Evolutionary conservation across 805 yeast genomes (phyloP).

Genomic region (Myxozyma neotropica): DNA sequence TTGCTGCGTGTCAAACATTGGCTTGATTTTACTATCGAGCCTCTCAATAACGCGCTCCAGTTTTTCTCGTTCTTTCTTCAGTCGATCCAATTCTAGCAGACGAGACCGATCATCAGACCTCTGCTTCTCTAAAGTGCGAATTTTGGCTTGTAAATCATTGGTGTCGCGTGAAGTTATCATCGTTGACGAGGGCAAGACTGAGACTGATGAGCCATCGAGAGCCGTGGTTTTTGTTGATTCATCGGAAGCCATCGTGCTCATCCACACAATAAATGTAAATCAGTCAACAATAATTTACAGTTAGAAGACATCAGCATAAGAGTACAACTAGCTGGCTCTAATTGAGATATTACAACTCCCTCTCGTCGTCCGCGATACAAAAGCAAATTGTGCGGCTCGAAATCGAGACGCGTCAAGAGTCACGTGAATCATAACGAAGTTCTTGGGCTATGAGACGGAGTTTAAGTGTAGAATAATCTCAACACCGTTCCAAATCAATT

Average conservation of each 20-base stretch:
- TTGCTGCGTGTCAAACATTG: conserved; percentile 40
- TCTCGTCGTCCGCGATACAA: background rate
- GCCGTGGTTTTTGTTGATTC: background rate
- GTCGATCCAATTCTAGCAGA: conserved; percentile 17
- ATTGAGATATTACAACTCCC: background rate
- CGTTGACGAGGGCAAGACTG: background rate
- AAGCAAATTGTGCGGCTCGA: background rate
- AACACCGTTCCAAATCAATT: background rate
- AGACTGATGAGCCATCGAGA: background rate
- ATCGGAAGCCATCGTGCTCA: background rate
- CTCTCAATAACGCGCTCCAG: conserved; percentile 37
- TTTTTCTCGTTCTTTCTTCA: conserved; percentile 36
- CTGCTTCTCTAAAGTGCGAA: conserved; percentile 30
- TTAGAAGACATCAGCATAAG: too few relatives aligned
- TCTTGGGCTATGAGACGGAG: too few relatives aligned
- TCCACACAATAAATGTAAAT: background rate
- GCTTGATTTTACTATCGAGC: conserved; percentile 39
- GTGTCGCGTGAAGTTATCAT: conserved; percentile 3
- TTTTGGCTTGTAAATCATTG: conserved; percentile 17
- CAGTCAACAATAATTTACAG: too few relatives aligned
- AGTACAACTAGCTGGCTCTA: background rate
- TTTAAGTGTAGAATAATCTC: background rate
- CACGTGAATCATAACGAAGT: background rate
- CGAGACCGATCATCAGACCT: conserved; percentile 38
- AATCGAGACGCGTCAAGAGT: background rate